Base-by-base conservation (phyloP, 495 filamentous ascomycete species). In the Tuber melanosporum region DNA sequence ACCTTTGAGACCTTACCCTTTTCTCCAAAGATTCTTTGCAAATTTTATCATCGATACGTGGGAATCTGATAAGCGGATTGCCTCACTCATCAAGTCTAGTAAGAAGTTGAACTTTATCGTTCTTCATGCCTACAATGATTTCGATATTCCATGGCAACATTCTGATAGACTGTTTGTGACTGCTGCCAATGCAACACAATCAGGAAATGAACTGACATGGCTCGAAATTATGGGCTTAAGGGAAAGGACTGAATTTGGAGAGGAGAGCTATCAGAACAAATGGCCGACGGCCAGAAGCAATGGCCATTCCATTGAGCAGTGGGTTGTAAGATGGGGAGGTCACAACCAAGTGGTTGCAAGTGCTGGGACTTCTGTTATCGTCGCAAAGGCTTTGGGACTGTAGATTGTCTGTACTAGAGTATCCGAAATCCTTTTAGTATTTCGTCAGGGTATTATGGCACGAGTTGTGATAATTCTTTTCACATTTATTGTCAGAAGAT, bases 51-150 rank as follows among this genome's bases (percentile, higher is more conserved):
- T 87, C 9, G 89, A 91, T 75, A 86, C 85, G 75, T 91, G 89
- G 89, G 77, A 83, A 3, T 87, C 87, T 7, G 85, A 85, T 15
- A 82, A 83, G 39, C 85, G 88, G n/a, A 76, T 89, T 70, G 79
- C 79, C 14, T 84, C 83, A 8, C 74, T 88, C 2, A 86, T 88
- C 2, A 85, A 87, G 42, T 87, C 88, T 0, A 86, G 85, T 47
- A 87, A 85, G 74, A 87, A 86, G 39, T 77, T 94, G 22, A 87
- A 90, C 73, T 84, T 96, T n/a, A 87, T 87, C n/a, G 84, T 96
- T 36, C 87, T 96, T 17, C 93, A 95, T 82, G 90, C 93, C 22
- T 87, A 86, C 73, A 89, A 95, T 80, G 93, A 96, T 83, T 86
- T 85, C 70, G 92, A 95, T 75, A 95, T 96, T 79, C 90, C 92